A percentile compares a stretch with the other conserved stretches of the same genome.
These are phyloP conservation scores for Crucihimalaya himalaica DNA, from an alignment of 345 rosid genomes.

Conservation along the genomic window DNA sequence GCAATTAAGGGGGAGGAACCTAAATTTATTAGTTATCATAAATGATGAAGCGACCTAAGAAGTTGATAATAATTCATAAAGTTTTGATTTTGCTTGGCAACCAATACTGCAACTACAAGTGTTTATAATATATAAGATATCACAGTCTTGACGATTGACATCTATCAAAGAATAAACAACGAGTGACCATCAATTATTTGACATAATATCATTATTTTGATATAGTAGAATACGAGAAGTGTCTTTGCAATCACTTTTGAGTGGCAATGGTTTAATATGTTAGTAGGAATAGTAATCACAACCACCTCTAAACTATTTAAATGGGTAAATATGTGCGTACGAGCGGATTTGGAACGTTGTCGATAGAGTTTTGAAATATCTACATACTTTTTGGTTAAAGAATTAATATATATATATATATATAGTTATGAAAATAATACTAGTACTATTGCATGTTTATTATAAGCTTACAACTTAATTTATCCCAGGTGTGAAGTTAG, in stretches of 20 bases:
- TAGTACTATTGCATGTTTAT: too few species aligned
- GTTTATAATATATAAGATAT: not conserved
- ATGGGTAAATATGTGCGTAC: too few species aligned
- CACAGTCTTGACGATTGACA: conserved; percentile 8
- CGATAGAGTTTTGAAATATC: too few species aligned
- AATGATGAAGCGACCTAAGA: conserved; percentile 3
- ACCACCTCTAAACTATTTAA: too few species aligned
- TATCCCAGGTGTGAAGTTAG: too few species aligned
- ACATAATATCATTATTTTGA: not conserved
- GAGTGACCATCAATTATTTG: conserved; percentile 12
- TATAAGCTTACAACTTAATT: too few species aligned
- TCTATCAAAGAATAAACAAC: not conserved
- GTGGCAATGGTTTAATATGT: too few species aligned
- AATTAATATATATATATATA: too few species aligned
- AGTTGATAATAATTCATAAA: not conserved
- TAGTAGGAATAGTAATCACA: too few species aligned
- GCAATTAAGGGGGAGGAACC: not conserved
- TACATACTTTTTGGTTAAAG: too few species aligned
- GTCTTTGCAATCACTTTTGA: not conserved
- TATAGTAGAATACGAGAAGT: not conserved
- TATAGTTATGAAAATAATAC: too few species aligned
- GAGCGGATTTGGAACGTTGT: too few species aligned
- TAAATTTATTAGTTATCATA: not conserved
- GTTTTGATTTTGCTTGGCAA: not conserved
- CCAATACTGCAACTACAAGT: not conserved